Percentiles rank a stretch among this genome's conserved stretches.
Conservation (phyloP, 1,139 yeast genomes). For the Nakaseomyces delphensis region DNA sequence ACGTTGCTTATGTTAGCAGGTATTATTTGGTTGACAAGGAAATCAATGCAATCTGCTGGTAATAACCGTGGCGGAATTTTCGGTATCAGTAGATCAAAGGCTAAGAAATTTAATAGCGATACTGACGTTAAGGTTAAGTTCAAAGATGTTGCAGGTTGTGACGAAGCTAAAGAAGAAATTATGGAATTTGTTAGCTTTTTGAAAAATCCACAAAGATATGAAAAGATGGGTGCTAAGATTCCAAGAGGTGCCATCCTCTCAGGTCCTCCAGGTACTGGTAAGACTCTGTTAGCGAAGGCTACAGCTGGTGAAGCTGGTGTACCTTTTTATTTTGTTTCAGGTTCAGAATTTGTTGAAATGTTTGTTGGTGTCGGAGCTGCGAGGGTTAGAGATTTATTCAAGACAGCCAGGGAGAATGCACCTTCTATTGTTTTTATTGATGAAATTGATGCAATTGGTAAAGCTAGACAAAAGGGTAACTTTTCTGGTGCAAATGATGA, state of each 20-base stretch:
- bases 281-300: slow-evolving; percentile 92
- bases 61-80: slow-evolving; percentile 49
- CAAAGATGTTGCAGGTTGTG: slow-evolving; percentile 94
- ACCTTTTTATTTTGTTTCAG: slow-evolving; percentile 89
- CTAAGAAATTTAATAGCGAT: slow-evolving; percentile 86
- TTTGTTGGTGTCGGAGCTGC: slow-evolving; percentile 99
- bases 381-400: slow-evolving; percentile 88
- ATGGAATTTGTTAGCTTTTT: slow-evolving; percentile 94
- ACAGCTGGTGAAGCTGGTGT: slow-evolving; percentile 99
- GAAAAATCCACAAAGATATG: slow-evolving; percentile 82
- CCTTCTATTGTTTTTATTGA: slow-evolving; percentile 92
- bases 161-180: slow-evolving; percentile 95
- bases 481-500: slow-evolving; percentile 87
- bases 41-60: slow-evolving; percentile 43
- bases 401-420: slow-evolving; percentile 85
- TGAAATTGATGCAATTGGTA: slow-evolving; percentile 97
- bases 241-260: slow-evolving; percentile 96
- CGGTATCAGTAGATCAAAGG: slow-evolving; percentile 77
- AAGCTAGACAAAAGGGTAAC: slow-evolving; percentile 77
- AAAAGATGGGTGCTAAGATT: slow-evolving; percentile 87
- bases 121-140: slow-evolving; percentile 82
- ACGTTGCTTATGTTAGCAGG: slow-evolving; percentile 65
- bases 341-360: slow-evolving; percentile 98
- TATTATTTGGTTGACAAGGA: slow-evolving; percentile 57
- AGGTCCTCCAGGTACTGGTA: slow-evolving; percentile 99